Evolutionary conservation across 805 yeast genomes (phyloP), one percentile per base, ranked within the genome.

Genomic region (Kazachstania africana): DNA sequence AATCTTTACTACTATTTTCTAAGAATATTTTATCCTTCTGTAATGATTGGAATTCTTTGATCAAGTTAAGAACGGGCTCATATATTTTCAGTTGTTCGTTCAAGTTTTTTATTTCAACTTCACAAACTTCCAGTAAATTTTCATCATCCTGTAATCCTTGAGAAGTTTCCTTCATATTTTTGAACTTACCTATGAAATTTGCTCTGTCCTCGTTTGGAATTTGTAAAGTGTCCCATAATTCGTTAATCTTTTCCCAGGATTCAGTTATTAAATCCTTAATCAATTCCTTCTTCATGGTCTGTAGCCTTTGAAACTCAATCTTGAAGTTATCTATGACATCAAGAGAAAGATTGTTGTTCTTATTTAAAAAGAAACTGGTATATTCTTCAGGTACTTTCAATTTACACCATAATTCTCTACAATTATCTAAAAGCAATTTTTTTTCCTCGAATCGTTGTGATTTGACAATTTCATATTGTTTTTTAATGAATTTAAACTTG

Each of bases 1-100:
- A 75, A 50, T 88, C 91, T 45, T 73, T 77, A 2, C 79, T 68
- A 4, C 91, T 73, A 38, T 73, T 78, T 23, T 67, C 77, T 24
- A 91, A 64, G 28, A 69, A 69, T 2, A 51, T 40, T 37, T 78
- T 79, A 40, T 83, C 93, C 10, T 61, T 55, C 25, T 74, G 52
- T 16, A 85, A 53, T 3, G 63, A 66, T 27, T 69, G 60, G 39
- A 81, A 66, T 27, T 68, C 70, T 4, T 68, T 63, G 19, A 79
- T 69, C n/a, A 70, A 53, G 9, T 61, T 57, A 26, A 84, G 54
- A 5, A 83, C 60, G 0, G 77, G 75, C 38, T 66, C 66, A 37
- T 74, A 65, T 4, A 63, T 51, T 15, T 63, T 64, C 27, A 65
- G 62, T 31, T 75, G 71, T 3, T 48, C 50, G 32, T 73, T 64